Base-by-base conservation (phyloP, 2,329 filamentous ascomycete species). In the Exophiala phaeomuriformis region DNA sequence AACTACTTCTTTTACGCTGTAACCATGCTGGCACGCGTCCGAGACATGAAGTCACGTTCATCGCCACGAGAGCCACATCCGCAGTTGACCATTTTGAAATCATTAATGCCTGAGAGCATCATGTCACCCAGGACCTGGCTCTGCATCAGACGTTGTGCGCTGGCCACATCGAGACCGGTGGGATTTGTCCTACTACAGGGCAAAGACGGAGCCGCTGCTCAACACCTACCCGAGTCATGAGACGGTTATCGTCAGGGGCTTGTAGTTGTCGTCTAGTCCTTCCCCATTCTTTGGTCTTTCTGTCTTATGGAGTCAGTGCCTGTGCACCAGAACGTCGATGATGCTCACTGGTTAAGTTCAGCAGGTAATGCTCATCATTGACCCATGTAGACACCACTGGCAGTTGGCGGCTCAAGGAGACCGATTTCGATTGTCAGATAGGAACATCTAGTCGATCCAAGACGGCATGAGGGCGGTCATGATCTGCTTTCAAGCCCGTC, bases 41-140 rank as follows among this genome's bases (percentile, higher is more conserved):
- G 56, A 58, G 56, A 58, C 52, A 58, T 32, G n/a, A 49, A 45
- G 48, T 47, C 47, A 53, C 53, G 52, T 53, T 56, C 53, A 47
- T 32, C 43, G 56, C 53, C 49, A 47, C 41, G 12, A 52, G 40
- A 32, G 19, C 42, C 49, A 47, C 49, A 37, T 8, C 42, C 30
- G 31, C 31, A 29, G 10, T 44, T 29, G 12, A 29, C 33, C 33
- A 36, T 36, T 31, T 52, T 39, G 42, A 27, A 27, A 27, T 41
- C 19, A 28, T 41, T 12, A 41, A 28, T 5, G 12, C 28, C 39
- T 41, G n/a, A 37, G 7, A 37, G 35, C 19, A 41, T 5, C 4
- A 5, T 3, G 19, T 41, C 36, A 5, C 9, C 7, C 36, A n/a
- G 36, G 9, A 9, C 19, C 19, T 19, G 19, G 41, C 19, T 29